Base-by-base conservation (phyloP, 176 grass and related monocot species). In the Chloris gayana region DNA sequence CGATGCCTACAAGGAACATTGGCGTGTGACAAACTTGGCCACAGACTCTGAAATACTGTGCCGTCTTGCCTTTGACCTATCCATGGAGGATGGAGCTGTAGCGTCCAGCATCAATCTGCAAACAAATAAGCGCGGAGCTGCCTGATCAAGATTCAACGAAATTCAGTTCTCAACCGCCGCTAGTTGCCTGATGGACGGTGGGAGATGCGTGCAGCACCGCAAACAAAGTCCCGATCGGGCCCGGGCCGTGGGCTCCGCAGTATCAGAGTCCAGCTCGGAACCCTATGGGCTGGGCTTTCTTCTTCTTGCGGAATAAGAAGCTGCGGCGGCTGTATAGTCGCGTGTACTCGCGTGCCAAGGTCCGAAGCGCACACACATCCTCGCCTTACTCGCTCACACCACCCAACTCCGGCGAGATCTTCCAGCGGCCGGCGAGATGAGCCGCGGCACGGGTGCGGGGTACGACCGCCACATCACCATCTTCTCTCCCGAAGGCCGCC, bases 391-490 rank as follows among this genome's bases (percentile, higher is more conserved):
- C 22, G 45, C 56, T 19, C 59, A 69, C 38, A 17, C 3, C 59
- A 19, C 47, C 5, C 11, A 29, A 37, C 72, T 85, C 76, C 74
- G 73, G 68, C 50, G 82, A 81, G 79, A 78, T 80, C 86, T 69
- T 77, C 67, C 81, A 49, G 87, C 71, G 77, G 26, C 46, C 81
- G n/a, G 35, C 56, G 82, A 81, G 30, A 94, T 94, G 92, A 94
- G 92, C 66, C 80, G 92, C 73, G 92, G 92, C 27, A 89, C 90
- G 18, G 95, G 95, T 78, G 95, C 95, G 51, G 95, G 95, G 2
- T 98, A 98, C 49, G 95, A 98, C 91, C 95, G 95, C 84, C 95
- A 98, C 88, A 98, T 98, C 90, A 98, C 95, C 81, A 98, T 98
- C 68, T 98, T 98, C 95, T 98, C 95, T 46, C 95, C 95, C 3